These are phyloP conservation scores for Bruguiera hainesii DNA, from an alignment of 441 rosid species.

Conservation along the genomic window DNA sequence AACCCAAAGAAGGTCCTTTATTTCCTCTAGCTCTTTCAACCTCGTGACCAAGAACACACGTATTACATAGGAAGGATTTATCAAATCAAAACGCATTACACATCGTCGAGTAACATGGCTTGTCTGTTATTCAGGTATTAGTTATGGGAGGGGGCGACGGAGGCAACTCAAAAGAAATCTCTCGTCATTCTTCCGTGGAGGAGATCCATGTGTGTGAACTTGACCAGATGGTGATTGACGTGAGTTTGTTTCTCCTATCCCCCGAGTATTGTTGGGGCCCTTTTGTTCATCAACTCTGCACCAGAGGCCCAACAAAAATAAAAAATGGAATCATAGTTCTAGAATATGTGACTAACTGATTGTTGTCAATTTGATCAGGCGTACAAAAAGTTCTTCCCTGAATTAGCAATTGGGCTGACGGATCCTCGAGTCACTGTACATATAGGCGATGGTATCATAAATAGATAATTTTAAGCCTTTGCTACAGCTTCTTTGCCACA, in stretches of 20 bases:
- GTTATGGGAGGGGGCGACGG: constrained; percentile 87
- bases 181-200: constrained; percentile 62
- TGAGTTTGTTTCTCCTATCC: constrained; percentile 22
- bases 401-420: constrained; percentile 62
- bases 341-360: too few relatives aligned
- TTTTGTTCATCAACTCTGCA: too few relatives aligned
- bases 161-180: constrained; percentile 65
- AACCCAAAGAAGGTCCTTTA: constrained; percentile 60
- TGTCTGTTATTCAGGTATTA: constrained; percentile 38
- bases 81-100: too few relatives aligned
- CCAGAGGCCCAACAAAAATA: too few relatives aligned
- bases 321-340: too few relatives aligned
- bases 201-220: constrained; percentile 72
- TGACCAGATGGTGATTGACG: constrained; percentile 65
- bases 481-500: too few relatives aligned
- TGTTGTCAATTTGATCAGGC: constrained; percentile 36
- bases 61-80: too few relatives aligned
- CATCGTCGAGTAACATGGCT: background rate
- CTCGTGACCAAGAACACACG: too few relatives aligned
- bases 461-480: too few relatives aligned
- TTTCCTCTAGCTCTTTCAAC: background rate
- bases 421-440: constrained; percentile 65
- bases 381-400: constrained; percentile 64
- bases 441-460: constrained; percentile 50
- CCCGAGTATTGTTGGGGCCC: too few relatives aligned